Base-by-base conservation (phyloP, 345 rosid genomes). In the Anastatica hierochuntica region DNA sequence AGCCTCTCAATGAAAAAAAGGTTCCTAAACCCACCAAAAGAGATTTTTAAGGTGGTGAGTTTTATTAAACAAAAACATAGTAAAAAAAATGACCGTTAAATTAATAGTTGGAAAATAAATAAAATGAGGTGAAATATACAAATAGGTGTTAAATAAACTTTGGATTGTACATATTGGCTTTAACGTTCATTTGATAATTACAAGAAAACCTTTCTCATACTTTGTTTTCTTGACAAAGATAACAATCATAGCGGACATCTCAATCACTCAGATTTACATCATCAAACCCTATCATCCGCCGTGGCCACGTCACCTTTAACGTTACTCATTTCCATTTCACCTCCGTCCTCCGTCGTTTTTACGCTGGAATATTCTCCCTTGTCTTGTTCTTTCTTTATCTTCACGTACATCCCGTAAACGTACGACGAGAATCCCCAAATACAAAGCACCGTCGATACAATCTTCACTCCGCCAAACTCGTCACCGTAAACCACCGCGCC, bases 401-500 rank as follows among this genome's bases (percentile, higher is more conserved):
- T 79, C 31, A 39, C 43, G 53, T 88, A 74, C 71, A 83, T 68
- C 3, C 96, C 98, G 17, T 82, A 84, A 0, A 81, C 87, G 48
- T 87, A 84, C 15, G 92, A 78, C 13, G 73, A 82, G 51, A 90
- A 90, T 0, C 96, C 98, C 98, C 96, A 88, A 2, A 66, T 55
- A 54, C 88, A 88, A 6, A 92, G 76, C 71, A 79, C 63, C 10
- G 94, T 80, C 12, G 98, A 82, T 1, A 92, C 95, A 4, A 56
- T 74, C 79, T 92, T 92, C 3, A 82, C 72, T 3, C 96, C 96
- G 3, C 84, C 82, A 15, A 92, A 92, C 3, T 53, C 60, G 1
- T 92, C 96, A 0, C 79, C 77, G 36, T 75, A 88, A 5, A 79
- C 86, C 53, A 74, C 40, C 8, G 81, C 96, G 6, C 98, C 96